A percentile compares a stretch with the other conserved stretches of the same genome.
Evolutionary conservation across 208 protist species (phyloP).

Genomic region (Leptomonas seymouri): DNA sequence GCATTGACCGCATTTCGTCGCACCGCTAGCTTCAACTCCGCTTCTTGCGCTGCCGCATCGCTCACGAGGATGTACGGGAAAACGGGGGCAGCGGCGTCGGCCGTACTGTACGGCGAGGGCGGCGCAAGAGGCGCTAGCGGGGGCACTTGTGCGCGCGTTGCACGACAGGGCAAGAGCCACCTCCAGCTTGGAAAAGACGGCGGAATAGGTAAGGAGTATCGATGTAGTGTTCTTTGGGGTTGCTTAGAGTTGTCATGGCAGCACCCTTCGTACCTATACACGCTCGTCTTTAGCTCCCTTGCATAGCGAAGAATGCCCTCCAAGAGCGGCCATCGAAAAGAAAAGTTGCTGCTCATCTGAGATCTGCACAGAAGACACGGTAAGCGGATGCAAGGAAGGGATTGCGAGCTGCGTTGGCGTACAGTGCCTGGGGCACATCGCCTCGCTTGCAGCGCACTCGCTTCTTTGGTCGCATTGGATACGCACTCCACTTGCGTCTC

Average conservation of each 20-base stretch:
- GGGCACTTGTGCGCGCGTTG: no score
- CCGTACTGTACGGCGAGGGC: not conserved
- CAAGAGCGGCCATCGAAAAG: no score
- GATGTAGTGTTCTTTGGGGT: not conserved
- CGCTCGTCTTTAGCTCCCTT: no score
- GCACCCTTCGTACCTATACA: no score
- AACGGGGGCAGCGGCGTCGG: not conserved
- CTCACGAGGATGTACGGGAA: constrained; percentile 20
- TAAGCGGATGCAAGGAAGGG: no score
- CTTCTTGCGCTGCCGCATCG: not conserved
- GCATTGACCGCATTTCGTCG: constrained; percentile 23
- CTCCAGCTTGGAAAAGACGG: constrained; percentile 1
- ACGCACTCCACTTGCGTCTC: not conserved
- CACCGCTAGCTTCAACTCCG: constrained; percentile 3
- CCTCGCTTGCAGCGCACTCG: no score
- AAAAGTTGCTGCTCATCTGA: no score
- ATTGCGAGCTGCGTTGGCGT: no score
- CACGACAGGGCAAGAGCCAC: not conserved
- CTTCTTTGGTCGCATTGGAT: no score
- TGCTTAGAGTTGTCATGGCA: not conserved
- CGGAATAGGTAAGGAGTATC: not conserved
- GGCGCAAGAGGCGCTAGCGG: not conserved
- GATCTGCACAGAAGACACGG: no score
- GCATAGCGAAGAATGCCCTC: no score
- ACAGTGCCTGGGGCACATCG: no score